phyloP scores from a whole-genome alignment of 345 rosid species.

The Brassica rapa region DNA sequence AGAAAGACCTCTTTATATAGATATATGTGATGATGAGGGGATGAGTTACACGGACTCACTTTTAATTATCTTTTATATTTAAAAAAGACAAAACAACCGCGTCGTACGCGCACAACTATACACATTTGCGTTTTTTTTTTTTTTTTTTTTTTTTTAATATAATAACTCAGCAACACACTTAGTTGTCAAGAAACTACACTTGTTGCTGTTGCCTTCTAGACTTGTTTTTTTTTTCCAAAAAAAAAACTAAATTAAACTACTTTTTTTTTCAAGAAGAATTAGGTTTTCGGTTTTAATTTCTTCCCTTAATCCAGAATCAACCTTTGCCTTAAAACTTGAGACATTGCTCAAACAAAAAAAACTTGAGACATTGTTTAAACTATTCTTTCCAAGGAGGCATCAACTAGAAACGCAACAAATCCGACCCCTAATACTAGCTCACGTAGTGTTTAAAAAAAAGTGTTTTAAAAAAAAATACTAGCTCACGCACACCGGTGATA shows the following conservation, averaged over 20 bases:
- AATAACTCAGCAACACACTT: background rate
- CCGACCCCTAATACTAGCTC: background rate
- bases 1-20: slow-evolving; percentile 4
- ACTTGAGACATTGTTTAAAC: no score
- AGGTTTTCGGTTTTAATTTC: no score
- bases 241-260: background rate
- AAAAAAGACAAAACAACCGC: background rate
- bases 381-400: no score
- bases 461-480: no score
- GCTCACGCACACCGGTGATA: background rate
- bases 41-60: slow-evolving; percentile 6
- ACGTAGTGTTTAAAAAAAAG: no score
- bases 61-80: background rate
- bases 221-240: background rate
- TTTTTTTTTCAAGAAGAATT: no score
- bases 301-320: no score
- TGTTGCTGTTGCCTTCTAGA: slow-evolving; percentile 6
- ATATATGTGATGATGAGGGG: background rate
- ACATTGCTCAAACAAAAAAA: no score
- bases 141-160: background rate
- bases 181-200: background rate
- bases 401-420: no score
- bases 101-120: slow-evolving; percentile 17
- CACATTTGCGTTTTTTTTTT: background rate
- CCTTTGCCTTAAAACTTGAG: no score